A percentile compares a stretch with the other conserved stretches of the same genome.
These are phyloP conservation scores for Hypoxylon sp. DNA, from an alignment of 2,329 filamentous ascomycete species.

Conservation along the genomic window DNA sequence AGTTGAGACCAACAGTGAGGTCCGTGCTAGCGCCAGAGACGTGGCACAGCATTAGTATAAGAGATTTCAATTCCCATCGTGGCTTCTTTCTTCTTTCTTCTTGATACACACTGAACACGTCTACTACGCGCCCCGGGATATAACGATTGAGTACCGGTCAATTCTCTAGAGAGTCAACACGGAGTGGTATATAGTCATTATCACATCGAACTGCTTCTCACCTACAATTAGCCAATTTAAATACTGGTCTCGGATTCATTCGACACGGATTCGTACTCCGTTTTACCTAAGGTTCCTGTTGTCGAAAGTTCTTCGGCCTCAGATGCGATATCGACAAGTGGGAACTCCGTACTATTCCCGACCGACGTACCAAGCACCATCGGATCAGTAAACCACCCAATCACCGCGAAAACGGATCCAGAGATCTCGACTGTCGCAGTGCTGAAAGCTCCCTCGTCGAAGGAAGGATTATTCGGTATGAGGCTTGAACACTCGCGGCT, in stretches of 20 bases:
- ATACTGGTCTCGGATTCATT: neutral
- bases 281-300: constrained; percentile 5
- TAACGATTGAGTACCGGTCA: neutral
- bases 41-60: neutral
- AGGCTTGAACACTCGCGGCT: constrained; percentile 56
- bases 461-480: constrained; percentile 46
- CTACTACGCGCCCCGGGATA: neutral
- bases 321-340: constrained; percentile 52
- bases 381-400: constrained; percentile 49
- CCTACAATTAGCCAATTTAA: neutral
- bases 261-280: neutral
- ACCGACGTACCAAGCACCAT: constrained; percentile 50
- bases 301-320: constrained; percentile 45
- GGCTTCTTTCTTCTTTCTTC: neutral
- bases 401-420: constrained; percentile 47
- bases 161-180: neutral
- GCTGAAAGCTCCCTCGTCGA: constrained; percentile 42
- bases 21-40: neutral
- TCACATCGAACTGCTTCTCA: neutral
- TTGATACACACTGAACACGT: neutral
- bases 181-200: neutral
- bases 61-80: neutral
- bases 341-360: constrained; percentile 51
- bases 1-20: neutral
- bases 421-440: constrained; percentile 50